Evolutionary conservation across 257 asterid genomes (phyloP).

Genomic region (Linderniella brevidens): DNA sequence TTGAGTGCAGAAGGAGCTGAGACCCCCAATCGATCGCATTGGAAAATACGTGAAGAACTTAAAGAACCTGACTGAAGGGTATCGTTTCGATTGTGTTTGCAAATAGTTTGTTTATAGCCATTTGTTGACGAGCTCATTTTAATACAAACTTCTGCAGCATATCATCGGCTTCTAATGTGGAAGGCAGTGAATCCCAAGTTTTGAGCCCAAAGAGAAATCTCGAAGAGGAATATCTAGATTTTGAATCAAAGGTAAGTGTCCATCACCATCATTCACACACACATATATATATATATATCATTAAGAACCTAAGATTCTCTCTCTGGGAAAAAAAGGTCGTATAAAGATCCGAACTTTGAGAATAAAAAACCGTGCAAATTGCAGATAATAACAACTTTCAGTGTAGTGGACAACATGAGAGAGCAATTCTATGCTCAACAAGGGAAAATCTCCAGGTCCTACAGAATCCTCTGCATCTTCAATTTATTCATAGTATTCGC

Average conservation of each 20-base stretch:
- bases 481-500: conserved; percentile 6
- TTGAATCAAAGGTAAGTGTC: conserved; percentile 68
- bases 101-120: background rate
- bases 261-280: too few species aligned
- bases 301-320: too few species aligned
- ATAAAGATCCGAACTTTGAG: background rate
- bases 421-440: conserved; percentile 59
- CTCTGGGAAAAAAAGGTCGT: too few species aligned
- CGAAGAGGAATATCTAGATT: conserved; percentile 88
- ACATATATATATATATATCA: too few species aligned
- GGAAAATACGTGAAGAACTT: conserved; percentile 75
- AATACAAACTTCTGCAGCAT: conserved; percentile 24
- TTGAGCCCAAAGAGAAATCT: conserved; percentile 56
- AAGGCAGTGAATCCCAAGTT: conserved; percentile 26
- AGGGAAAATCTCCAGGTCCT: conserved; percentile 54
- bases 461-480: conserved; percentile 5
- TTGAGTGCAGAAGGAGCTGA: conserved; percentile 53
- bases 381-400: conserved; percentile 78
- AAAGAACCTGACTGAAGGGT: conserved; percentile 60
- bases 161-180: conserved; percentile 21
- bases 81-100: conserved; percentile 12
- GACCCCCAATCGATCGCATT: conserved; percentile 61
- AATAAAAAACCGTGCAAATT: conserved; percentile 1
- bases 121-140: too few species aligned
- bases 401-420: conserved; percentile 83